These are phyloP conservation scores for Delphinella strobiligena DNA, from an alignment of 2,329 filamentous ascomycete genomes.

Conservation along the genomic window DNA sequence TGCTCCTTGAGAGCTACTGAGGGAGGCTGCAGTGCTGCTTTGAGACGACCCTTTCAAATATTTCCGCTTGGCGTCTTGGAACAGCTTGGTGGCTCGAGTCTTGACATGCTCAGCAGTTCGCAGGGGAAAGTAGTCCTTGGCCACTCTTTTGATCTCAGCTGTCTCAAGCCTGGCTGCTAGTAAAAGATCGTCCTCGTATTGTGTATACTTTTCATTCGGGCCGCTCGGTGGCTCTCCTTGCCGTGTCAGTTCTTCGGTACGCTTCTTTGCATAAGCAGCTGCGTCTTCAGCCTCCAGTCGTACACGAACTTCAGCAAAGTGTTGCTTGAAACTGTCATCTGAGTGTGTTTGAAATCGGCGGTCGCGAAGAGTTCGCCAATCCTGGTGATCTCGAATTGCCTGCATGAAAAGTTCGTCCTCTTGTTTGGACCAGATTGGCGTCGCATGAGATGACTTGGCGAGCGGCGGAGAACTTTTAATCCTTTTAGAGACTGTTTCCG, in stretches of 20 bases:
- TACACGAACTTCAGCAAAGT: neutral
- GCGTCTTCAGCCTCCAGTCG: constrained; percentile 2
- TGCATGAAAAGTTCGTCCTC: constrained; percentile 2
- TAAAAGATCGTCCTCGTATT: constrained; percentile 8
- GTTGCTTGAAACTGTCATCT: constrained; percentile 3
- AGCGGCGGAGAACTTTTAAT: no score
- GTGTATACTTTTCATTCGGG: constrained; percentile 4
- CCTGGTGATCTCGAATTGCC: constrained; percentile 1
- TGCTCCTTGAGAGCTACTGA: neutral
- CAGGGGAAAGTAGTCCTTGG: constrained; percentile 8
- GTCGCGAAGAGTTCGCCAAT: constrained; percentile 4
- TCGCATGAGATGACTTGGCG: no score
- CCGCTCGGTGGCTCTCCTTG: constrained; percentile 4
- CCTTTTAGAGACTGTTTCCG: no score
- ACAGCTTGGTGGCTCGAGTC: constrained; percentile 4
- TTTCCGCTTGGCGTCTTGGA: constrained; percentile 1
- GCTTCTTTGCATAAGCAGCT: neutral
- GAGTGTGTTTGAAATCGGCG: constrained; percentile 1
- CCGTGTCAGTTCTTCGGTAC: neutral
- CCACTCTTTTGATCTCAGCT: constrained; percentile 8
- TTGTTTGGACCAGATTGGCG: constrained; percentile 2
- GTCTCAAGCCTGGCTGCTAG: constrained; percentile 7
- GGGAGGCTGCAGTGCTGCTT: neutral
- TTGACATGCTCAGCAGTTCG: constrained; percentile 2
- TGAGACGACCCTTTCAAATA: constrained; percentile 3